Evolutionary conservation across 1,284 basidiomycete species (phyloP), one percentile per base, ranked within the genome.

Genomic region (Lentinus polychrous): DNA sequence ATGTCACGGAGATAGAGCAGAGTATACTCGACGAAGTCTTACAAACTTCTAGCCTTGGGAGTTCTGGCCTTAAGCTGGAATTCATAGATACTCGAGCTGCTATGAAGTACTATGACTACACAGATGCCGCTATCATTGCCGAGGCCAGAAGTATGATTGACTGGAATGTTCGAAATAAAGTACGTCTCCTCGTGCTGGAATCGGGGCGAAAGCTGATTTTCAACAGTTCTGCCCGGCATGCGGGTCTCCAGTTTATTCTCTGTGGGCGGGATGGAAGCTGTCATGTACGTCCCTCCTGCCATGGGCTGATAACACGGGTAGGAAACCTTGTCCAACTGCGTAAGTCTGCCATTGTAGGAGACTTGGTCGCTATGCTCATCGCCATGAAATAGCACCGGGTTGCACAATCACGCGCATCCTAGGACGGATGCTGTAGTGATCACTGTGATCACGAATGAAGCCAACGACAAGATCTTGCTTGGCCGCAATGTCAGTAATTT

Each of bases 181-280:
- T 82, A 56, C 38, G 64, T 52, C 32, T 17, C 43, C 33, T 34
- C 27, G 33, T 36, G n/a, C 20, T 23, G 24, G 27, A 27, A 10
- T 11, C 11, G 43, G n/a, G n/a, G 22, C 46, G 47, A 46, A 22
- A 17, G 43, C 49, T 39, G 52, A 56, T 17, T 55, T 50, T 48
- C 18, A 24, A 38, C 57, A 91, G 84, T 96, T 89, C 68, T 99
- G 95, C 62, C 78, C 94, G 1, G 84, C 79, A 0, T 98, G 95
- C 64, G 91, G 93, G 1, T 79, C 84, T 0, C 76, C 75, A 2
- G 82, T 86, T 1, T 91, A 94, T 62, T 89, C 91, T 0, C 75
- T 92, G 54, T 98, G 94, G 94, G 92, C 83, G 3, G 95, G 95
- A 0, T 98, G 94, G 92, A 99, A 99, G 68, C 70, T 94, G 3